phyloP scores from a whole-genome alignment of 2,329 filamentous ascomycete species.

The Pestalotiopsis sp. region DNA sequence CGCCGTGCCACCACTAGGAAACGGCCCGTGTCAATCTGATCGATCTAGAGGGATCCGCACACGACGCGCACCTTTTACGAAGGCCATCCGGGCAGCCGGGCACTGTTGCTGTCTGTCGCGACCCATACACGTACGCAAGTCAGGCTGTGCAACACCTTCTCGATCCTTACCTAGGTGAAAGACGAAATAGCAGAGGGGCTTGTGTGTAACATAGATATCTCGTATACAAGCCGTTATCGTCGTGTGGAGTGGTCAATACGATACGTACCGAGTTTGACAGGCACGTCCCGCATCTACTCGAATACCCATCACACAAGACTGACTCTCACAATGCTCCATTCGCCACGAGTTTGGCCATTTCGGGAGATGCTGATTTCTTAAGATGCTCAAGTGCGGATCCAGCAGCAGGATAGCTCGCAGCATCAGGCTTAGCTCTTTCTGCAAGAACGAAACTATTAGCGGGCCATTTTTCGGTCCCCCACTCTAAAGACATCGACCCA shows the following conservation, averaged over 20 bases:
- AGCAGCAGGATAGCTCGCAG: neutral
- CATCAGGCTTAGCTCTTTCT: neutral
- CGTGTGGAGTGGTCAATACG: neutral
- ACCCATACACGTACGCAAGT: neutral
- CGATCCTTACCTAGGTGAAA: neutral
- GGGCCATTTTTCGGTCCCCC: neutral
- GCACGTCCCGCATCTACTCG: neutral
- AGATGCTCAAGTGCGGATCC: neutral
- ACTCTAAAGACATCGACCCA: neutral
- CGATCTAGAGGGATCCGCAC: neutral
- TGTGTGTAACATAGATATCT: too few relatives aligned
- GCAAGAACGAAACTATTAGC: neutral
- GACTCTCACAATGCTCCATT: neutral
- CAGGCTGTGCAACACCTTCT: neutral
- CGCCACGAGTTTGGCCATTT: conserved; percentile 2
- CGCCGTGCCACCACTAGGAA: neutral
- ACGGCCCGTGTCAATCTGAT: conserved; percentile 5
- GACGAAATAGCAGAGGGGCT: too few relatives aligned
- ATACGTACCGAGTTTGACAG: neutral
- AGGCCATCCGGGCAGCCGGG: neutral
- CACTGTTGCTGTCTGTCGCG: neutral
- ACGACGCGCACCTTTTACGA: neutral
- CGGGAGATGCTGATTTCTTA: neutral
- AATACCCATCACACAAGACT: neutral
- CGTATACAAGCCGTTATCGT: too few relatives aligned